Evolutionary conservation across 192 early-diverging fungal genomes (phyloP), one percentile per base, ranked within the genome.

Genomic region (Coemansia asiatica): DNA sequence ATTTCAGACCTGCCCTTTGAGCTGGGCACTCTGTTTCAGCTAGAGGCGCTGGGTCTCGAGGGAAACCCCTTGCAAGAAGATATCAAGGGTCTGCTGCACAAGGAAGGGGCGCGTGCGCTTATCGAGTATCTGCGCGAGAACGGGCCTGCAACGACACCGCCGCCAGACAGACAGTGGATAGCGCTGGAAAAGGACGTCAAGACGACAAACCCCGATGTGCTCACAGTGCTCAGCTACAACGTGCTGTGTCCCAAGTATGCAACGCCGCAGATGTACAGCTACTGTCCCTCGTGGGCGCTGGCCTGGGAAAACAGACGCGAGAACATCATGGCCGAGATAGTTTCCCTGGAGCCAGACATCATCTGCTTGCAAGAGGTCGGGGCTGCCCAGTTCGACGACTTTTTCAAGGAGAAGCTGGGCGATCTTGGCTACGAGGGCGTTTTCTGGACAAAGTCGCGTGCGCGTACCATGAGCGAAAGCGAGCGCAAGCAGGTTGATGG

Each of bases 291-390:
- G 9, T 98, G 95, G 95, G 95, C 91, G 1, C 83, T 98, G 38
- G 70, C 81, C 0, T 97, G 96, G 95, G 92, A 96, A 47, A 94
- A 96, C 75, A 89, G 96, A 51, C 93, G 89, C 68, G 95, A 97
- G 64, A 79, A 87, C 10, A 85, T 98, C 44, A 71, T 96, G 58
- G 84, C 88, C 23, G 96, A 98, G 66, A 89, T 98, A 27, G 63
- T 88, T 19, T 88, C 86, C 16, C 93, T 91, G 69, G 91, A 91
- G 74, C 88, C 96, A 2, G 96, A 98, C 75, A 87, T 97, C 56
- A 68, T 97, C 19, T 98, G 94, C 66, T 75, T 98, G 60, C 96
- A 98, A 88, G 96, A 98, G 79, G 87, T 98, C 13, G 94, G 94
- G 67, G 84, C 87, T 33, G 75, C 83, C 7, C 93, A 94, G 64